Percentiles rank a stretch among this genome's conserved stretches.
These are phyloP conservation scores for Colletotrichum ledebouriae DNA, from an alignment of 2,329 filamentous ascomycete genomes.

Conservation along the genomic window DNA sequence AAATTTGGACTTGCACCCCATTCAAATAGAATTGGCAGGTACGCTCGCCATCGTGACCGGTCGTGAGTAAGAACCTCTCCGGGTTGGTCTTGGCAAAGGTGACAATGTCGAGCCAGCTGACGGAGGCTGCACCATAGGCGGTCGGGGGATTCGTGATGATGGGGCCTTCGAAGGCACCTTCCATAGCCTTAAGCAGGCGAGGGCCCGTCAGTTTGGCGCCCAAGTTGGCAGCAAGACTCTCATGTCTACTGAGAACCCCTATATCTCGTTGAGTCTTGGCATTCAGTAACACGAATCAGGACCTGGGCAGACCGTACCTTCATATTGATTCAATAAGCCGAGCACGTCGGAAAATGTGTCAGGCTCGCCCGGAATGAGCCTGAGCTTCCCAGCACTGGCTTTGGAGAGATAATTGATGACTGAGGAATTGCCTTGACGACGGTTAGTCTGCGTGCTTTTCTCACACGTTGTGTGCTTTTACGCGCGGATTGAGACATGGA, in stretches of 20 bases:
- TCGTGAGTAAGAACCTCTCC: slow-evolving; percentile 80
- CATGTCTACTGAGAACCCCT: slow-evolving; percentile 85
- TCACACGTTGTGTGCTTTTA: too few relatives aligned
- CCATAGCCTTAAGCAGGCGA: slow-evolving; percentile 87
- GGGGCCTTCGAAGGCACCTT: slow-evolving; percentile 86
- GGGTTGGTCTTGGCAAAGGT: slow-evolving; percentile 86
- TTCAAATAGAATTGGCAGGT: slow-evolving; percentile 88
- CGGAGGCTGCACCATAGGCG: slow-evolving; percentile 64
- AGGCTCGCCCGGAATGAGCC: slow-evolving; percentile 65
- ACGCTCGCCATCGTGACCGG: slow-evolving; percentile 75
- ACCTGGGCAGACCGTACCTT: slow-evolving; percentile 59
- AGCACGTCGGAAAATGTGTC: slow-evolving; percentile 83
- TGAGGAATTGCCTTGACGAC: slow-evolving; percentile 39
- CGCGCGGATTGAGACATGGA: too few relatives aligned
- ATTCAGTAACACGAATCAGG: slow-evolving; percentile 23
- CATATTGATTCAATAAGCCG: slow-evolving; percentile 81
- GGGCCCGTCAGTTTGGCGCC: slow-evolving; percentile 87
- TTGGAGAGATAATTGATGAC: slow-evolving; percentile 69
- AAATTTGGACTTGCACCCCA: slow-evolving; percentile 85
- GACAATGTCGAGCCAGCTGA: slow-evolving; percentile 89
- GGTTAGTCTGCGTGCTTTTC: slow-evolving; percentile 23
- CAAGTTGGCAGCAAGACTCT: slow-evolving; percentile 87
- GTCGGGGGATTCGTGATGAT: slow-evolving; percentile 69
- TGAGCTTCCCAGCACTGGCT: slow-evolving; percentile 59
- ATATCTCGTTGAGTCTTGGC: slow-evolving; percentile 17